Evolutionary conservation across 805 yeast species (phyloP), one percentile per base, ranked within the genome.

Genomic region (Kluyveromyces dobzhanskii): DNA sequence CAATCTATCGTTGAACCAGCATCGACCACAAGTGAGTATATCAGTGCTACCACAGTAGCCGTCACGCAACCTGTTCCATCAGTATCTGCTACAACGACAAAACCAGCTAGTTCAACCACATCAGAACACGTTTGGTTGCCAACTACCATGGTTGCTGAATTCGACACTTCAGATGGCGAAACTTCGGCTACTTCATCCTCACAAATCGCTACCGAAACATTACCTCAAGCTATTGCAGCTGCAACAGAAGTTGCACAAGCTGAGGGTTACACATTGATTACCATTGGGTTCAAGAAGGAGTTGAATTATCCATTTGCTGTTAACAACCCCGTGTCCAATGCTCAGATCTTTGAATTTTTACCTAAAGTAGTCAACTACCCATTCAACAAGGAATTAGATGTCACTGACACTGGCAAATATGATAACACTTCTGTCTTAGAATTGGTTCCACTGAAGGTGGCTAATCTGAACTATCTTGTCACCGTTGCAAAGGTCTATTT

Each of bases 401-500:
- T 28, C 32, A 16, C 28, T 31, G 40, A 18, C 19, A 38, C 9
- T 37, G 40, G 13, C 16, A 32, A 33, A 32, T 37, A 59, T 78
- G 40, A 65, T 21, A 75, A 87, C 38, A 73, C 85, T 17, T 57
- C 76, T 7, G 85, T 88, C 47, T 64, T 67, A 42, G 75, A 80
- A 57, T 70, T 90, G 50, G 78, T 80, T 44, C 97, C 97, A 28
- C 83, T 78, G 55, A 70, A 78, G 13, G 72, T 85, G 2, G 40
- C 66, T 1, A 62, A 61, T 11, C 68, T 67, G 36, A 67, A 66
- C 35, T 90, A 85, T 59, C 73, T 86, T 44, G 85, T 85, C 40
- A 83, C 97, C 0, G 84, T 88, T 44, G 97, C 97, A 5, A 82
- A 82, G 57, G 81, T 85, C 40, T 86, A 83, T 57, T 81, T 86